These are phyloP conservation scores for Hygrocybe coccinea DNA, from an alignment of 768 basidiomycete species.

Conservation along the genomic window DNA sequence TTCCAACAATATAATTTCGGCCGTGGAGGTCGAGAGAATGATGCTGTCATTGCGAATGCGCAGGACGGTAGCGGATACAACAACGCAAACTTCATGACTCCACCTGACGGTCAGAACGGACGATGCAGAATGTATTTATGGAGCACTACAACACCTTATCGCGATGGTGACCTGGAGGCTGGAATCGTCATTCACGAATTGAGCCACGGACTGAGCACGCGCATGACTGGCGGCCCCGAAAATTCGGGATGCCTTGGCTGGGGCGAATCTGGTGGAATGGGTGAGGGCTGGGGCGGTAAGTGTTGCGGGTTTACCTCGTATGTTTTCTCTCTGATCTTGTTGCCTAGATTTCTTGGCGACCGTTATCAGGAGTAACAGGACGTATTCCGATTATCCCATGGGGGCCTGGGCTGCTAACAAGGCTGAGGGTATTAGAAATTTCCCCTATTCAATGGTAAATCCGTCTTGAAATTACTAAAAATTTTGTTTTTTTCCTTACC, in stretches of 20 bases:
- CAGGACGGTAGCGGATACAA: conserved; percentile 94
- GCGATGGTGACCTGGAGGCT: conserved; percentile 93
- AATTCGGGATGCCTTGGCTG: conserved; percentile 93
- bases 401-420: conserved; percentile 92
- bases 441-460: conserved; percentile 67
- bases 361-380: conserved; percentile 68
- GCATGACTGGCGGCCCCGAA: conserved; percentile 88
- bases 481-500: not conserved
- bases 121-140: conserved; percentile 97
- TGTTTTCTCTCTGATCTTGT: conserved; percentile 1
- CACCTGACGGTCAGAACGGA: conserved; percentile 79
- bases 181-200: conserved; percentile 95
- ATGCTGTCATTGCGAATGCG: conserved; percentile 91
- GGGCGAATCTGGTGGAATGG: conserved; percentile 97
- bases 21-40: conserved; percentile 78
- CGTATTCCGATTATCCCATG: conserved; percentile 82
- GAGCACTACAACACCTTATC: conserved; percentile 85
- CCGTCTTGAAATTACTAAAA: not conserved
- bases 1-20: conserved; percentile 99
- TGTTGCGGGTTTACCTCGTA: not conserved
- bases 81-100: conserved; percentile 89
- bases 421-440: conserved; percentile 77
- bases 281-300: conserved; percentile 89
- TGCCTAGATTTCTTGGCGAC: conserved; percentile 77
- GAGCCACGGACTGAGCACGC: conserved; percentile 86